Evolutionary conservation across 2,329 filamentous ascomycete species (phyloP).

Genomic region (Beauveria brongniartii): DNA sequence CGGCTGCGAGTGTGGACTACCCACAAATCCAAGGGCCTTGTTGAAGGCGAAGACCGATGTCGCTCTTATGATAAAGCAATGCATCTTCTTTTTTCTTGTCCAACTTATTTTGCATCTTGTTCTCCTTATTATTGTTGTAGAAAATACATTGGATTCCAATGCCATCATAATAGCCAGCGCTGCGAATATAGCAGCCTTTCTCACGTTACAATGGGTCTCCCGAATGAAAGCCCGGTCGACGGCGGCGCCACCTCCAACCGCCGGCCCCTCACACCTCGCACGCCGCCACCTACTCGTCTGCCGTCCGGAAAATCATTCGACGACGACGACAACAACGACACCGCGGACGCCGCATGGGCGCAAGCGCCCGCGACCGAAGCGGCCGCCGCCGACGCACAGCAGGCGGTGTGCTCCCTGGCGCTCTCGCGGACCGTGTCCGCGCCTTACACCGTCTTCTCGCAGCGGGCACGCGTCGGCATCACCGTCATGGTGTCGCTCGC

Average conservation of each 20-base stretch:
- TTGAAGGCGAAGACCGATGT: neutral
- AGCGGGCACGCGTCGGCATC: constrained; percentile 34
- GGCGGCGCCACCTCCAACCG: neutral
- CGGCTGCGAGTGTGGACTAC: neutral
- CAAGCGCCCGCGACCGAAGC: neutral
- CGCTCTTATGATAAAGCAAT: neutral
- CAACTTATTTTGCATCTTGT: neutral
- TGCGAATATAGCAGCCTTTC: neutral
- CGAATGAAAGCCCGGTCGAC: neutral
- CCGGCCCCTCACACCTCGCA: neutral
- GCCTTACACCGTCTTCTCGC: constrained; percentile 28
- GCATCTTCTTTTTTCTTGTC: neutral
- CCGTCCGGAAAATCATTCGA: neutral
- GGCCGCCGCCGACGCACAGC: neutral
- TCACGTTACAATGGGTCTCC: neutral
- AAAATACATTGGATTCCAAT: neutral
- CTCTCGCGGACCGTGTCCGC: constrained; percentile 18
- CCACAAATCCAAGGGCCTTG: neutral
- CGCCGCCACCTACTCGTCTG: neutral
- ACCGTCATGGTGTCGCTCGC: constrained; percentile 43
- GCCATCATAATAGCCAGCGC: neutral
- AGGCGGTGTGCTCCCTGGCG: constrained; percentile 7
- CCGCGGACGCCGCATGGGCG: neutral
- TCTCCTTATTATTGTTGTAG: neutral
- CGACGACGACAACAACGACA: no score